Conservation (phyloP, 306 rosid genomes). For the Canavalia gladiata region DNA sequence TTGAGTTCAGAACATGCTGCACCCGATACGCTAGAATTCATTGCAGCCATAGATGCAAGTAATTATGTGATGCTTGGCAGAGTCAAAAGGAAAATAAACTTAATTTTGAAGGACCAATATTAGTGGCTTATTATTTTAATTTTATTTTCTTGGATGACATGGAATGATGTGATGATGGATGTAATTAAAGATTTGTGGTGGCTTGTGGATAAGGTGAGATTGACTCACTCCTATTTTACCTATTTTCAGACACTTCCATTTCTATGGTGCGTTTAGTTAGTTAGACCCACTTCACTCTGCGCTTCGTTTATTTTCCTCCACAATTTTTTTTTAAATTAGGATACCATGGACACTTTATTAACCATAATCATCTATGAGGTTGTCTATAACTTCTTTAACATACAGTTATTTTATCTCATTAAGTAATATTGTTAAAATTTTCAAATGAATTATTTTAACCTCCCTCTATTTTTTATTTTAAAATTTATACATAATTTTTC, state of each 20-base stretch:
- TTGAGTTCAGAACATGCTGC: conserved; percentile 61
- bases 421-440: too few species aligned
- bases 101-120: not conserved
- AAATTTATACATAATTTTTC: too few species aligned
- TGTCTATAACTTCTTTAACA: too few species aligned
- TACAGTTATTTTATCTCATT: too few species aligned
- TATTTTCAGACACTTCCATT: not conserved
- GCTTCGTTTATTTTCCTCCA: too few species aligned
- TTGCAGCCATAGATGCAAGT: conserved; percentile 68
- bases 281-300: conserved; percentile 59
- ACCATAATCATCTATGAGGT: too few species aligned
- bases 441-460: too few species aligned
- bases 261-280: conserved; percentile 35
- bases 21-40: conserved; percentile 84
- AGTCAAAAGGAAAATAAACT: not conserved
- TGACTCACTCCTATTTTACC: conserved; percentile 69
- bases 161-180: conserved; percentile 43
- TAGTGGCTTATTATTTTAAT: not conserved
- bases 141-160: conserved; percentile 30
- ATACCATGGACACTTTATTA: too few species aligned
- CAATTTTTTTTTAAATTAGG: too few species aligned
- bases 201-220: conserved; percentile 98
- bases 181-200: conserved; percentile 64
- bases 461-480: too few species aligned
- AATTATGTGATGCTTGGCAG: not conserved